phyloP scores from a whole-genome alignment of 2,329 filamentous ascomycete genomes.

The Cadophora sp. region DNA sequence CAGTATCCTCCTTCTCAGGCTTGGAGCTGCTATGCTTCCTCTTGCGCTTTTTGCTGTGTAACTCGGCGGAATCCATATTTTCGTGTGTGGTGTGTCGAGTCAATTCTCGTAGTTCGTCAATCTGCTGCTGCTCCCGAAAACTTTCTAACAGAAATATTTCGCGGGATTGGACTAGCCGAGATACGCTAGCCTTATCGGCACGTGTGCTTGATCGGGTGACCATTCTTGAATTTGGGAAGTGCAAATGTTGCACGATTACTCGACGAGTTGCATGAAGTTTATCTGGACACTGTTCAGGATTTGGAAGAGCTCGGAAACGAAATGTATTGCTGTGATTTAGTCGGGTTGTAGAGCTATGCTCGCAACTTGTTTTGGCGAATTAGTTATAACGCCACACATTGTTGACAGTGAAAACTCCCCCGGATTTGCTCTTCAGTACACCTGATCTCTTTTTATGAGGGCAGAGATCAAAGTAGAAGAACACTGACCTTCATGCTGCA shows the following conservation, averaged over 20 bases:
- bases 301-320: not conserved
- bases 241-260: no score
- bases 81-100: conserved; percentile 17
- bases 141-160: conserved; percentile 25
- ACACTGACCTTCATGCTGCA: no score
- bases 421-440: not conserved
- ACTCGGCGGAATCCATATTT: conserved; percentile 38
- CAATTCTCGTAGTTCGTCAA: not conserved
- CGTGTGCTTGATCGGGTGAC: not conserved
- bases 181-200: conserved; percentile 31
- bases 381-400: conserved; percentile 17
- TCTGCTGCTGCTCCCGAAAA: conserved; percentile 21
- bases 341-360: not conserved
- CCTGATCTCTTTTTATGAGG: not conserved
- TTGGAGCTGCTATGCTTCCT: conserved; percentile 43
- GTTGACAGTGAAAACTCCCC: no score
- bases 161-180: conserved; percentile 26
- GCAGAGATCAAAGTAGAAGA: no score
- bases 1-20: conserved; percentile 28
- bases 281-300: not conserved
- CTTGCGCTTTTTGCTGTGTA: conserved; percentile 46
- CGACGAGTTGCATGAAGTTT: not conserved
- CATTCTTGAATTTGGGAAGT: no score
- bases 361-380: not conserved
- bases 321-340: not conserved